Conservation (phyloP, 2,329 filamentous ascomycete genomes). For the Grosmannia serpens region DNA sequence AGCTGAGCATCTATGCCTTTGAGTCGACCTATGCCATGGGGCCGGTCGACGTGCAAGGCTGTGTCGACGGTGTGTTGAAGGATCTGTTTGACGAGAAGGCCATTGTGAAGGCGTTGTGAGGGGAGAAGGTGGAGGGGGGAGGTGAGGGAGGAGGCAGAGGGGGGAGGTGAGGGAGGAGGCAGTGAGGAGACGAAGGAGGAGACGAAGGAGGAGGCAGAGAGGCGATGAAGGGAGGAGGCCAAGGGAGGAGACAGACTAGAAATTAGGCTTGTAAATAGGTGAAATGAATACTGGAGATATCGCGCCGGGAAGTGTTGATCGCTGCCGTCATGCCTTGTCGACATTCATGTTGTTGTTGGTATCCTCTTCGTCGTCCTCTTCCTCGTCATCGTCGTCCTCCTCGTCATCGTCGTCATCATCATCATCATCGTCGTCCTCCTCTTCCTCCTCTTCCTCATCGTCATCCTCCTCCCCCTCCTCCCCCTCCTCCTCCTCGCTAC, state of each 20-base stretch:
- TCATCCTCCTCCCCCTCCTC: not conserved
- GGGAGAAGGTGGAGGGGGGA: no score
- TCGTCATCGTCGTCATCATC: not conserved
- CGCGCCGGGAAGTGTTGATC: not conserved
- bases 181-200: no score
- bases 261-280: not conserved
- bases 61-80: constrained; percentile 50
- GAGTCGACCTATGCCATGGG: constrained; percentile 87
- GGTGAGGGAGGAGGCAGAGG: no score
- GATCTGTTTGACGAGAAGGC: constrained; percentile 73
- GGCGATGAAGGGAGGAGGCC: no score
- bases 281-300: no score
- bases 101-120: constrained; percentile 47
- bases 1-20: constrained; percentile 86
- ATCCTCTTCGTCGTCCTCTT: not conserved
- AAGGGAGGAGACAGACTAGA: no score
- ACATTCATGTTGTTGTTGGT: not conserved
- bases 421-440: not conserved
- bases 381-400: not conserved
- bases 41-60: constrained; percentile 51
- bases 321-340: not conserved
- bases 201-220: no score
- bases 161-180: no score
- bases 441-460: not conserved
- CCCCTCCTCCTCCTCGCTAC: not conserved